Conservation (phyloP, 1,284 basidiomycete species). For the Moesziomyces globuligerus region DNA sequence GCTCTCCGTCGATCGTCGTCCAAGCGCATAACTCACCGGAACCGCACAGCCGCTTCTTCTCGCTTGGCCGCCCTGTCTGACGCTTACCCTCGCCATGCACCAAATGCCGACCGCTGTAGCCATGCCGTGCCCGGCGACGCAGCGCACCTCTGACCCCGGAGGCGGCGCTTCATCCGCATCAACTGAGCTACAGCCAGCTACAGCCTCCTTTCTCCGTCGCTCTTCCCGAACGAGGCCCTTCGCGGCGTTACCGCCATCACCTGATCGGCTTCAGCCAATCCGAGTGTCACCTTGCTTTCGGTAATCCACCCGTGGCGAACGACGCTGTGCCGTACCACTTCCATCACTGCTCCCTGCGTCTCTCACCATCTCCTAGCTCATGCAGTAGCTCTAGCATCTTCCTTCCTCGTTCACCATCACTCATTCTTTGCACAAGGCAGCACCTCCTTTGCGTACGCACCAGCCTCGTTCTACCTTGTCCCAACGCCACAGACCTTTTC, state of each 20-base stretch:
- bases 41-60: slow-evolving; percentile 24
- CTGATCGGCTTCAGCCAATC: slow-evolving; percentile 1
- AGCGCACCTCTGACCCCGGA: too few relatives aligned
- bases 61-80: neutral
- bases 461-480: neutral
- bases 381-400: too few relatives aligned
- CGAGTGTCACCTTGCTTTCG: neutral
- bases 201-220: slow-evolving; percentile 1
- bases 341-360: too few relatives aligned
- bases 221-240: neutral
- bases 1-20: slow-evolving; percentile 14
- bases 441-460: too few relatives aligned
- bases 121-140: neutral
- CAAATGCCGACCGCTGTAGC: neutral
- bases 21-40: slow-evolving; percentile 5
- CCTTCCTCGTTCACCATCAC: too few relatives aligned
- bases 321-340: too few relatives aligned
- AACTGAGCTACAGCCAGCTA: neutral
- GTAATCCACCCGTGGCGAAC: too few relatives aligned
- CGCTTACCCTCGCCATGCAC: neutral
- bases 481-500: too few relatives aligned
- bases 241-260: neutral
- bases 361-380: too few relatives aligned
- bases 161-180: neutral
- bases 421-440: too few relatives aligned